Conservation (phyloP, 768 basidiomycete genomes). For the Mrakia gelida region DNA sequence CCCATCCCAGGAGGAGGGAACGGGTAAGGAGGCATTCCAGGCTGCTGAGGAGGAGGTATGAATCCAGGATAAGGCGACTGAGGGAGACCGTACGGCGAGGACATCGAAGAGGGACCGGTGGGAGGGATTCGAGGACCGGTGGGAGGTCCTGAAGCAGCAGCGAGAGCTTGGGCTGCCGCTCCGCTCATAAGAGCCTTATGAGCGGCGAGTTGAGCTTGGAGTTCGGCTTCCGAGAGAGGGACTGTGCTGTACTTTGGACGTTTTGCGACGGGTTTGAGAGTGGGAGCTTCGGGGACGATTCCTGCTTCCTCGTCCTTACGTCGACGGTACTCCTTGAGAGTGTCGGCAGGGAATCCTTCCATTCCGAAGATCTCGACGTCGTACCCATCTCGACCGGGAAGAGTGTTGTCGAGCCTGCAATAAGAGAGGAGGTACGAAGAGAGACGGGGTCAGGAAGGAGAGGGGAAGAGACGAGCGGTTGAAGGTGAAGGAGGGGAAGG, state of each 20-base stretch:
- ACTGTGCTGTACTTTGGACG: constrained; percentile 62
- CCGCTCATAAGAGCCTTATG: constrained; percentile 88
- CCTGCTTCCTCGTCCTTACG: constrained; percentile 93
- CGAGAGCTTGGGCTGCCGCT: not conserved
- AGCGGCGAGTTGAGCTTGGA: constrained; percentile 75
- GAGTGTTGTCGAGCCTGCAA: constrained; percentile 87
- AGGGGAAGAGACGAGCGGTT: not conserved
- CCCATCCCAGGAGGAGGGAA: constrained; percentile 48
- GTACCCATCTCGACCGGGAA: constrained; percentile 94
- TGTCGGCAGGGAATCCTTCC: constrained; percentile 94
- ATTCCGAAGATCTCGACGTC: constrained; percentile 99
- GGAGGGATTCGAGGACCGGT: not conserved
- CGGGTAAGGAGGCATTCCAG: constrained; percentile 43
- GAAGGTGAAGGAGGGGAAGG: not conserved
- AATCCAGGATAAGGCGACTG: constrained; percentile 2
- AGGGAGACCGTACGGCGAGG: not conserved
- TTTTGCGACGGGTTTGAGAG: constrained; percentile 65
- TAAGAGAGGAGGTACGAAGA: not conserved
- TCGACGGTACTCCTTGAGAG: constrained; percentile 91
- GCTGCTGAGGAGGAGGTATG: constrained; percentile 32
- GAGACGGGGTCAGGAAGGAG: constrained; percentile 44
- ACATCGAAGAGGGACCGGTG: not conserved
- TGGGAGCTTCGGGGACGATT: constrained; percentile 62
- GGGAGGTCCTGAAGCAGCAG: not conserved
- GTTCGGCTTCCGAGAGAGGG: constrained; percentile 75